Conservation (phyloP, 129 eudicot species). For the Silybum marianum region DNA sequence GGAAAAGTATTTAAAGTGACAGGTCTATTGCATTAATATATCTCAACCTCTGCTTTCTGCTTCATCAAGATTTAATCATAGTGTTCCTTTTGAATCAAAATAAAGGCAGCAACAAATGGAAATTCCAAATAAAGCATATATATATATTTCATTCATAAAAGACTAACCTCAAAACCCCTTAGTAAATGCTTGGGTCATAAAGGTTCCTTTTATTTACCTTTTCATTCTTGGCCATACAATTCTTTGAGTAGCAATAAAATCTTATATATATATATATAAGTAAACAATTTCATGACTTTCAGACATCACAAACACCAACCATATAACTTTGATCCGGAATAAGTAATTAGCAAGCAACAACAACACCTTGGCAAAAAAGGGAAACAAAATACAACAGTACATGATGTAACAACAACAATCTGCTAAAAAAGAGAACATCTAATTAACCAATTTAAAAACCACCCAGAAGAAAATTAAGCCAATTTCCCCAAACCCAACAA, state of each 20-base stretch:
- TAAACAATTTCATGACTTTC: neutral
- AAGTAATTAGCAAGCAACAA: constrained; percentile 37
- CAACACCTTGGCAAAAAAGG: constrained; percentile 22
- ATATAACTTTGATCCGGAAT: constrained; percentile 16
- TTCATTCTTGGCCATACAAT: constrained; percentile 34
- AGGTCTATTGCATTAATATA: constrained; percentile 9
- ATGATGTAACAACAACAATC: neutral
- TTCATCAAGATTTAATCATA: constrained; percentile 12
- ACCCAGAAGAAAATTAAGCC: constrained; percentile 6
- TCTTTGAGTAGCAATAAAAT: constrained; percentile 26
- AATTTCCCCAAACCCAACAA: constrained; percentile 31
- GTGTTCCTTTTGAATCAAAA: neutral
- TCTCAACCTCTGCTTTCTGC: constrained; percentile 14
- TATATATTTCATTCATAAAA: neutral
- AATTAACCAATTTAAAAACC: constrained; percentile 6
- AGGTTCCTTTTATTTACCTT: constrained; percentile 20
- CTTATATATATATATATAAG: neutral
- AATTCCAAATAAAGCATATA: constrained; percentile 1
- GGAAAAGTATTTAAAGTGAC: constrained; percentile 45
- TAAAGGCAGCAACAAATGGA: constrained; percentile 24
- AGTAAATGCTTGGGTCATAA: constrained; percentile 24
- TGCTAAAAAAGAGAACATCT: neutral
- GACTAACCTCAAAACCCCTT: constrained; percentile 22
- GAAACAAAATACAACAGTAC: neutral
- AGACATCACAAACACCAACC: neutral